Conservation (phyloP, 2,329 filamentous ascomycete genomes). For the Sarocladiaceae sp. region DNA sequence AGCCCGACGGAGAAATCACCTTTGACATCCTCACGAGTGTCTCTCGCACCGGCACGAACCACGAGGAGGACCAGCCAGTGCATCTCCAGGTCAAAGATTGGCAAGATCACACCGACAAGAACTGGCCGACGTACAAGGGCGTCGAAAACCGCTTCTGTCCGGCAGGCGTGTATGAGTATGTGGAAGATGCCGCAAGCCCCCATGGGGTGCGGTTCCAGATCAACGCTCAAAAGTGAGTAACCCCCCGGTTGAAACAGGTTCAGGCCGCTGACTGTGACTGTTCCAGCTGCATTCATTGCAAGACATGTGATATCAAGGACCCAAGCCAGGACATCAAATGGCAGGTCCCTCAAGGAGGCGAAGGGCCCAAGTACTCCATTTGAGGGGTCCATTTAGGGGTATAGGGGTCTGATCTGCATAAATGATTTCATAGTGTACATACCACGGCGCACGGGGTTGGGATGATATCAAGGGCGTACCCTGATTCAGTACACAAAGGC, state of each 20-base stretch:
- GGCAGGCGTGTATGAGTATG: conserved; percentile 95
- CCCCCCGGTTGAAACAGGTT: not conserved
- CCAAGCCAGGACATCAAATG: conserved; percentile 96
- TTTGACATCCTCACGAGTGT: conserved; percentile 97
- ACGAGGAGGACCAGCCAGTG: conserved; percentile 96
- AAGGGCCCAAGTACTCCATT: conserved; percentile 65
- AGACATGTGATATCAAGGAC: conserved; percentile 98
- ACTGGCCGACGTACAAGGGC: conserved; percentile 84
- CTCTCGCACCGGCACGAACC: conserved; percentile 91
- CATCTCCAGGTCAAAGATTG: conserved; percentile 93
- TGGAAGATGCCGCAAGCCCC: conserved; percentile 83
- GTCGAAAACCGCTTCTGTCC: conserved; percentile 96
- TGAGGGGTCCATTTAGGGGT: not conserved
- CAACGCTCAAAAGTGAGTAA: conserved; percentile 87
- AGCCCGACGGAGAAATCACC: conserved; percentile 88
- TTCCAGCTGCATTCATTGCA: conserved; percentile 91
- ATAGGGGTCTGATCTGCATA: too few species aligned
- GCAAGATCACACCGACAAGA: conserved; percentile 78
- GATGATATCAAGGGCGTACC: conserved; percentile 4
- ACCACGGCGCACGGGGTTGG: conserved; percentile 1
- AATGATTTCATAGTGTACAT: not conserved
- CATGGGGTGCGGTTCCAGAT: conserved; percentile 95
- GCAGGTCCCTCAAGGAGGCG: conserved; percentile 90
- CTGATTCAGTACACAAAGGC: not conserved
- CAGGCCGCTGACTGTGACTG: conserved; percentile 10